Conservation (phyloP, 2,329 filamentous ascomycete species). For the Botrytis paeoniae region DNA sequence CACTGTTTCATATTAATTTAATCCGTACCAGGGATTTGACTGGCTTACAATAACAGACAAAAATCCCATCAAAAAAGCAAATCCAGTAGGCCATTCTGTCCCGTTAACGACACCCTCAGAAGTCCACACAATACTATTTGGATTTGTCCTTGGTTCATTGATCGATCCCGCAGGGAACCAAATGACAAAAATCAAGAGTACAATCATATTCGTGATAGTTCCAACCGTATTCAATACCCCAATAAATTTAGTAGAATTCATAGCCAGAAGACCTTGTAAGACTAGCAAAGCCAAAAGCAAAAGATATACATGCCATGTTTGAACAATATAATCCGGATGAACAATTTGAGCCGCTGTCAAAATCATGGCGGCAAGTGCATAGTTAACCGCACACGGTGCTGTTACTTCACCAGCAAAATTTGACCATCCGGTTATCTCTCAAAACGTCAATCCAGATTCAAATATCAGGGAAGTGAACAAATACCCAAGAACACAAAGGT, state of each 20-base stretch:
- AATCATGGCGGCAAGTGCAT: slow-evolving; percentile 39
- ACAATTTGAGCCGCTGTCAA: slow-evolving; percentile 38
- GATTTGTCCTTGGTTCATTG: slow-evolving; percentile 19
- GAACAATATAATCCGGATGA: slow-evolving; percentile 36
- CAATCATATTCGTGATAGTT: slow-evolving; percentile 34
- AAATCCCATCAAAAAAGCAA: slow-evolving; percentile 62
- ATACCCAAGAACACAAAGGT: slow-evolving; percentile 24
- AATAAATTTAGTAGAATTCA: slow-evolving; percentile 38
- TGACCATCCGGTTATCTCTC: slow-evolving; percentile 23
- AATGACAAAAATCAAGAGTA: slow-evolving; percentile 39
- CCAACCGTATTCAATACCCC: slow-evolving; percentile 22
- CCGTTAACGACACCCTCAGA: slow-evolving; percentile 48
- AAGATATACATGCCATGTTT: slow-evolving; percentile 40
- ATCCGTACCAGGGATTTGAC: too few species aligned
- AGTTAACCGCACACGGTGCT: slow-evolving; percentile 35
- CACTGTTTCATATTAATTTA: not conserved
- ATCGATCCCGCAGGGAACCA: slow-evolving; percentile 25
- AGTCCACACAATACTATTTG: slow-evolving; percentile 20
- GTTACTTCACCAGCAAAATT: slow-evolving; percentile 24
- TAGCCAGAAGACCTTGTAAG: slow-evolving; percentile 38
- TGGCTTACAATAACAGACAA: slow-evolving; percentile 51
- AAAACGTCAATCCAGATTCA: not conserved
- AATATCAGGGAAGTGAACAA: not conserved
- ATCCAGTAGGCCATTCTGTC: slow-evolving; percentile 56
- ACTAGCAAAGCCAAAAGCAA: slow-evolving; percentile 36